Base-by-base conservation (phyloP, 352 stramenopile genomes). In the Phytophthora kernoviae region DNA sequence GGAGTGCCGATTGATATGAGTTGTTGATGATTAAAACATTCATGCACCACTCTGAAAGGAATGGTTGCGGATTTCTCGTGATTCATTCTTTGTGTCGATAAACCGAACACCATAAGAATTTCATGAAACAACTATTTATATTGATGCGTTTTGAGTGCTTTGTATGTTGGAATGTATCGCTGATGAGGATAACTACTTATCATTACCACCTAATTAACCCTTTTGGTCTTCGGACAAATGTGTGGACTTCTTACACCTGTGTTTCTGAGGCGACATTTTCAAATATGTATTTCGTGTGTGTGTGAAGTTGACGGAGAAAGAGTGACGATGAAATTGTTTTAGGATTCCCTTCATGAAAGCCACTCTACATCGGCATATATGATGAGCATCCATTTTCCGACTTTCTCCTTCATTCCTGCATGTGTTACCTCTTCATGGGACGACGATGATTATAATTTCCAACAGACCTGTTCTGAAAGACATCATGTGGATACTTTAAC, bases 401-500 rank as follows among this genome's bases (percentile, higher is more conserved):
- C 64, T 75, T 71, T 67, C 63, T 56, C 43, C 15, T 52, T 45
- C 12, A n/a, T 54, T 27, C 60, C 20, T 24, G 14, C 32, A 36
- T 53, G 36, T 20, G 21, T 22, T 45, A 46, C 4, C 20, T 36
- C 49, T 50, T 15, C 24, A 11, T 18, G 44, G 49, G 62, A 71
- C 52, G 71, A 73, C 85, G 48, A 93, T 88, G 85, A 94, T 93
- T 92, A 85, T 73, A 86, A 75, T 65, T 67, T 89, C 68, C 69
- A 72, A 84, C 75, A 94, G 85, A 94, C 85, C 85, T 94, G 85
- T 94, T 91, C 85, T 89, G 84, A 94, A 91, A 53, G 44, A 62
- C 53, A 62, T 33, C 66, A 69, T 94, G 85, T 93, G 77, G 85
- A 94, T 79, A 83, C 66, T 30, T 50, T 78, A 91, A 91, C 85